A percentile compares a stretch with the other conserved stretches of the same genome.
These are phyloP conservation scores for Manihot esculenta DNA, from an alignment of 441 rosid genomes.

Conservation along the genomic window DNA sequence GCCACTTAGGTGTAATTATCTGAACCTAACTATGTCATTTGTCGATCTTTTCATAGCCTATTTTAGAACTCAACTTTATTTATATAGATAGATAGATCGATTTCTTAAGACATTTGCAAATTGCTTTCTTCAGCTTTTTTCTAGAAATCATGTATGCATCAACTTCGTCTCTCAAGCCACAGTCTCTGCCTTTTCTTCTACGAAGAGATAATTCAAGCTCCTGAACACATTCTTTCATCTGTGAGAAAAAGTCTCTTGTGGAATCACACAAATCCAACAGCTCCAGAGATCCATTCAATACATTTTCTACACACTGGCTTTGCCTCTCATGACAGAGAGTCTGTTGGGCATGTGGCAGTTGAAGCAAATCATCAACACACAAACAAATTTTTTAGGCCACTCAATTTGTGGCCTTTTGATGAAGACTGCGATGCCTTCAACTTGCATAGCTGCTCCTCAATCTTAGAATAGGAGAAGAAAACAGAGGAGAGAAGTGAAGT, in stretches of 20 bases:
- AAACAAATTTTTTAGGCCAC: slow-evolving; percentile 9
- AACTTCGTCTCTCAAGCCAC: slow-evolving; percentile 15
- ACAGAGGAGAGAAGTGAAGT: no score
- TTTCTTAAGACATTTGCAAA: slow-evolving; percentile 19
- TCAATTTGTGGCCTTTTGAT: background rate
- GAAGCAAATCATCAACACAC: slow-evolving; percentile 10
- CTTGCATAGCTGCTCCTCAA: background rate
- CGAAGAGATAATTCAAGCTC: slow-evolving; percentile 33
- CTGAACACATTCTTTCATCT: slow-evolving; percentile 26
- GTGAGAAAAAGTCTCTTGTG: slow-evolving; percentile 23
- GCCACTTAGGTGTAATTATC: no score
- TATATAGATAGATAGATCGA: no score
- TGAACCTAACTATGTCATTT: no score
- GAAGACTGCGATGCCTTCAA: background rate
- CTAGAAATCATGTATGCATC: slow-evolving; percentile 24
- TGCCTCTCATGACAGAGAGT: background rate
- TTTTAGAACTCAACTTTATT: no score
- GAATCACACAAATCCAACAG: slow-evolving; percentile 29
- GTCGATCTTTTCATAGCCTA: no score
- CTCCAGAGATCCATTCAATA: slow-evolving; percentile 34
- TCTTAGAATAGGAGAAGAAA: no score
- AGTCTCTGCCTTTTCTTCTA: slow-evolving; percentile 27
- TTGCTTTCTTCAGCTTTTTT: slow-evolving; percentile 26
- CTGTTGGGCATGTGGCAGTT: background rate
- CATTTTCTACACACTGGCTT: background rate